Conservation (phyloP, 2,329 filamentous ascomycete genomes). For the Fonsecaea erecta region DNA sequence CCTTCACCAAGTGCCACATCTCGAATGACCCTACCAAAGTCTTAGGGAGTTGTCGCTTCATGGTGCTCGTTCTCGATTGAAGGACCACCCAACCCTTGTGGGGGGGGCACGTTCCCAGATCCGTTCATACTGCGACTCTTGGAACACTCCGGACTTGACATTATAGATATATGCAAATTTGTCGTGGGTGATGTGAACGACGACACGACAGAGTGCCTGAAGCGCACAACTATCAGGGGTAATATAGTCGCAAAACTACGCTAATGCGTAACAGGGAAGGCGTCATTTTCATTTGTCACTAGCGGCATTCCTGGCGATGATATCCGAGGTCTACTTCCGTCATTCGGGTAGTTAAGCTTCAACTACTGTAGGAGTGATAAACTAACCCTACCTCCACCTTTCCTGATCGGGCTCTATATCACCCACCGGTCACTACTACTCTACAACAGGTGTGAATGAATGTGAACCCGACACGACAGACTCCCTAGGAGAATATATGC, state of each 20-base stretch:
- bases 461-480: neutral
- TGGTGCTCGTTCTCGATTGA: neutral
- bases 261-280: neutral
- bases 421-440: too few species aligned
- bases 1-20: neutral
- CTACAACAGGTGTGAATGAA: too few species aligned
- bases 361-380: neutral
- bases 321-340: neutral
- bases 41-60: neutral
- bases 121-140: neutral
- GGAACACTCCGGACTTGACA: neutral
- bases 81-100: too few species aligned
- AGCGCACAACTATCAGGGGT: neutral
- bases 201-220: neutral
- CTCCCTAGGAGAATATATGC: too few species aligned
- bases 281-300: neutral
- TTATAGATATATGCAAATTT: too few species aligned
- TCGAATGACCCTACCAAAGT: neutral
- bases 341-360: neutral
- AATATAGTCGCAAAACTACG: neutral
- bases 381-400: neutral
- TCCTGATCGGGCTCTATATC: neutral
- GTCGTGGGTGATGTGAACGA: neutral
- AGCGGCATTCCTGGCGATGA: neutral
- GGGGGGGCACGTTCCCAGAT: too few species aligned